Conservation (phyloP, 495 filamentous ascomycete species). For the Lepidopterella palustris region DNA sequence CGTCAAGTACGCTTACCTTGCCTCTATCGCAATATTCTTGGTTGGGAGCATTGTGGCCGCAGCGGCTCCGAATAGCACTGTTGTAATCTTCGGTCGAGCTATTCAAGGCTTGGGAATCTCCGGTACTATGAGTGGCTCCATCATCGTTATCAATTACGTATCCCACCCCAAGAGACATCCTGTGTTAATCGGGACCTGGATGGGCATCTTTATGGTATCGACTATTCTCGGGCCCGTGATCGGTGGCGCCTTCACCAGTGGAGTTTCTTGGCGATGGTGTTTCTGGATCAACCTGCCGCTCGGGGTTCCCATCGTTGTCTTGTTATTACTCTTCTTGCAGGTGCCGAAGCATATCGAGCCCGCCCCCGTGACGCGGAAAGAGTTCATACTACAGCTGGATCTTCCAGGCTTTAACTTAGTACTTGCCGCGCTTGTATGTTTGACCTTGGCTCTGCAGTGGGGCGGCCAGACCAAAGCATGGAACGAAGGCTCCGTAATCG, state of each 20-base stretch:
- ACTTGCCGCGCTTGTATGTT: conserved; percentile 22
- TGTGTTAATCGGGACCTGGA: conserved; percentile 9
- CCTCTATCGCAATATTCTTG: conserved; percentile 3
- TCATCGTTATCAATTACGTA: conserved; percentile 1
- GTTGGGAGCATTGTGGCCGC: conserved; percentile 13
- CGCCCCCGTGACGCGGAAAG: conserved; percentile 19
- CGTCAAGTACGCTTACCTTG: conserved; percentile 4
- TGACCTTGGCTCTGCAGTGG: conserved; percentile 30
- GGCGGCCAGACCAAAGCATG: conserved; percentile 22
- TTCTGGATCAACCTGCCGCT: conserved; percentile 31
- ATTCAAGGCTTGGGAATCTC: conserved; percentile 11
- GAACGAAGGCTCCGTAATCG: conserved; percentile 22
- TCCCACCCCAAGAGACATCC: conserved; percentile 7
- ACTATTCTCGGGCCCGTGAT: conserved; percentile 11
- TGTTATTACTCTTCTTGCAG: conserved; percentile 31
- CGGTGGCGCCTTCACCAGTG: conserved; percentile 6
- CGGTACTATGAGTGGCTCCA: conserved; percentile 3
- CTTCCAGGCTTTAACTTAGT: conserved; percentile 26
- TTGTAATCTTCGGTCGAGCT: conserved; percentile 16
- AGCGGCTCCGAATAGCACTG: conserved; percentile 1
- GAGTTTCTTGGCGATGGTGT: conserved; percentile 8
- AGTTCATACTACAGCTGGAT: conserved; percentile 38
- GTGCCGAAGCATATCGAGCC: conserved; percentile 19
- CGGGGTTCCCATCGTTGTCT: conserved; percentile 25
- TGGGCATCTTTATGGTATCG: conserved; percentile 6